Conservation (phyloP, 2,329 filamentous ascomycete genomes). For the Herpotrichia juniperi region DNA sequence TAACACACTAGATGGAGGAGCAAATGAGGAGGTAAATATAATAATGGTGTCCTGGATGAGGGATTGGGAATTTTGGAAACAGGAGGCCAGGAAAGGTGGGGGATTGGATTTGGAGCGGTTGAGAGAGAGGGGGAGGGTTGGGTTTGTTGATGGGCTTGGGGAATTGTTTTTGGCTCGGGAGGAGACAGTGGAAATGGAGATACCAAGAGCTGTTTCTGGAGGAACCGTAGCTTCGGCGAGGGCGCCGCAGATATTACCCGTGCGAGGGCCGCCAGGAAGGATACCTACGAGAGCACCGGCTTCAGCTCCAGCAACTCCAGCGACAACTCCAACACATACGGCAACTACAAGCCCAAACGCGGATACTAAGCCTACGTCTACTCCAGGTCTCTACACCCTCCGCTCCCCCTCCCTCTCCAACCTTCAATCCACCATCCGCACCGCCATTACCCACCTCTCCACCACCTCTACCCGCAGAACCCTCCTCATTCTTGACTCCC, state of each 20-base stretch:
- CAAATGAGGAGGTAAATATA: slow-evolving; percentile 49
- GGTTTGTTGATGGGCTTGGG: slow-evolving; percentile 77
- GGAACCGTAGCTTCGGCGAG: background rate
- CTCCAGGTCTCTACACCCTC: slow-evolving; percentile 26
- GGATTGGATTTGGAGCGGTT: slow-evolving; percentile 73
- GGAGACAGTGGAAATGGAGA: slow-evolving; percentile 3
- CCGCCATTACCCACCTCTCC: slow-evolving; percentile 28
- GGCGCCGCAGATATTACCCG: slow-evolving; percentile 17
- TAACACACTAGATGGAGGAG: slow-evolving; percentile 35
- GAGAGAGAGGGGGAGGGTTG: slow-evolving; percentile 64
- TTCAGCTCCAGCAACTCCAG: background rate
- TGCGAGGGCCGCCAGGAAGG: slow-evolving; percentile 24
- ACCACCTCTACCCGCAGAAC: slow-evolving; percentile 29
- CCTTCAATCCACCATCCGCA: slow-evolving; percentile 29
- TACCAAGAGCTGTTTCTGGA: no score
- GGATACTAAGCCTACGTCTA: background rate
- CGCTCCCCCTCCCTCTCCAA: slow-evolving; percentile 32
- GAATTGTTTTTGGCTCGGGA: slow-evolving; percentile 55
- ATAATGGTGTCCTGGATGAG: slow-evolving; percentile 84
- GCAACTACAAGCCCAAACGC: slow-evolving; percentile 2
- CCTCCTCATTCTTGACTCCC: slow-evolving; percentile 53
- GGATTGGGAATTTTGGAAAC: slow-evolving; percentile 78
- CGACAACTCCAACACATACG: no score
- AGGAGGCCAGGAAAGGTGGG: slow-evolving; percentile 70
- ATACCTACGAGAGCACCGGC: slow-evolving; percentile 21